phyloP scores from a whole-genome alignment of 257 asterid species.

The Voacanga thouarsii region DNA sequence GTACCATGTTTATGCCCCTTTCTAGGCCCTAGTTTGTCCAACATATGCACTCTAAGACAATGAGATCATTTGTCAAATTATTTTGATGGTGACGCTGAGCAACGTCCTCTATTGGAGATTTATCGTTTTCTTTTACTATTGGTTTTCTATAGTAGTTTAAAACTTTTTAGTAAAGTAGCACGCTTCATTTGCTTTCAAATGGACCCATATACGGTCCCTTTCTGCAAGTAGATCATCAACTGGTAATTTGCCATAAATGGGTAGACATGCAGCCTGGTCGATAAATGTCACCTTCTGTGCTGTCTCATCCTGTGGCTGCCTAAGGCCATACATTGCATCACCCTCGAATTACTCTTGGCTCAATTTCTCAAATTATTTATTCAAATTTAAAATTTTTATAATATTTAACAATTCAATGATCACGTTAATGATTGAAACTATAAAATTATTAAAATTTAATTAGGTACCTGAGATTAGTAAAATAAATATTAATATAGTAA shows the following conservation, averaged over 20 bases:
- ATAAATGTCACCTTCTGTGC: background rate
- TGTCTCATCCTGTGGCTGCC: background rate
- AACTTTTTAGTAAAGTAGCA: too few relatives aligned
- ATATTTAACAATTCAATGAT: too few relatives aligned
- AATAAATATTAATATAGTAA: too few relatives aligned
- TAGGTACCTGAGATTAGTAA: too few relatives aligned
- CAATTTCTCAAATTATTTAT: background rate
- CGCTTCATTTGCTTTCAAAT: background rate
- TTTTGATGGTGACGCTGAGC: constrained; percentile 1
- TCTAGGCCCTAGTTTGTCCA: background rate
- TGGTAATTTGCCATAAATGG: background rate
- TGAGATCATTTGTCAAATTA: background rate
- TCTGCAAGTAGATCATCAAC: constrained; percentile 8
- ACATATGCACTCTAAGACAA: too few relatives aligned
- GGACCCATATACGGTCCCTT: background rate
- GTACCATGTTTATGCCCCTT: background rate
- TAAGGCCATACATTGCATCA: background rate
- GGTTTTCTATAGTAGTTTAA: background rate
- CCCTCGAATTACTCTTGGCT: background rate
- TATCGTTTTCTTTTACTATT: background rate
- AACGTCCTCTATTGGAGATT: background rate
- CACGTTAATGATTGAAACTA: too few relatives aligned
- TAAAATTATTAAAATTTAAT: too few relatives aligned
- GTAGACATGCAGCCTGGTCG: constrained; percentile 2
- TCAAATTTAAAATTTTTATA: too few relatives aligned